These are phyloP conservation scores for Postia placenta DNA, from an alignment of 768 basidiomycete species.

Conservation along the genomic window DNA sequence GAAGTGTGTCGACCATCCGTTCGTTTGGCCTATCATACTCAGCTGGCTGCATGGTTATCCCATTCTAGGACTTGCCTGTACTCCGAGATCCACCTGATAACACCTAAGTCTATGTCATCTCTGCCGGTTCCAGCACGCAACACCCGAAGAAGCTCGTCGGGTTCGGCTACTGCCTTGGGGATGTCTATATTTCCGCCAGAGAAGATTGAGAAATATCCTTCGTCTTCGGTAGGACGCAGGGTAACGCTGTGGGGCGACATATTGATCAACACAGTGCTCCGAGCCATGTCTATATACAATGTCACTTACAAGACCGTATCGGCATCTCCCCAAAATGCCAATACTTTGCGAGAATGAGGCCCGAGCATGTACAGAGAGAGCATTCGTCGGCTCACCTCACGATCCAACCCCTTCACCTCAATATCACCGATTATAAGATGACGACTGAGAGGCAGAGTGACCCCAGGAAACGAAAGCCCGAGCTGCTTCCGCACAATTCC, in stretches of 20 bases:
- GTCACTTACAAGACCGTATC: too few relatives aligned
- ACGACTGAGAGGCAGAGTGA: too few relatives aligned
- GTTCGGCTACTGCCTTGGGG: not conserved
- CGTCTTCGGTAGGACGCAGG: slow-evolving; percentile 5
- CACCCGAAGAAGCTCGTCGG: not conserved
- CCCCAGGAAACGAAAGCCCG: not conserved
- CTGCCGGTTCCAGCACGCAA: not conserved
- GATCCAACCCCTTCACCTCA: slow-evolving; percentile 1
- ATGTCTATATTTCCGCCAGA: not conserved
- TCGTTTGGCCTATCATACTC: slow-evolving; percentile 34
- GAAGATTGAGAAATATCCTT: not conserved
- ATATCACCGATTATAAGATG: slow-evolving; percentile 1
- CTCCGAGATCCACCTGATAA: slow-evolving; percentile 1
- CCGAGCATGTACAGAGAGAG: too few relatives aligned
- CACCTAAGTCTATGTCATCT: slow-evolving; percentile 2
- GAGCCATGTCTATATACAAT: slow-evolving; percentile 11
- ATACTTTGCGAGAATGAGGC: too few relatives aligned
- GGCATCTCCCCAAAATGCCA: too few relatives aligned
- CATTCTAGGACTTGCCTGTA: not conserved
- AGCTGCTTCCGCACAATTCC: slow-evolving; percentile 4
- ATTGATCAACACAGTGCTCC: not conserved
- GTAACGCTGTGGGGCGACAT: not conserved
- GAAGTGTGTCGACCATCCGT: slow-evolving; percentile 39
- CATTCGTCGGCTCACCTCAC: not conserved
- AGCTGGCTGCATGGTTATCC: not conserved